Base-by-base conservation (phyloP, 2,329 filamentous ascomycete species). In the Clathrospora elynae region DNA sequence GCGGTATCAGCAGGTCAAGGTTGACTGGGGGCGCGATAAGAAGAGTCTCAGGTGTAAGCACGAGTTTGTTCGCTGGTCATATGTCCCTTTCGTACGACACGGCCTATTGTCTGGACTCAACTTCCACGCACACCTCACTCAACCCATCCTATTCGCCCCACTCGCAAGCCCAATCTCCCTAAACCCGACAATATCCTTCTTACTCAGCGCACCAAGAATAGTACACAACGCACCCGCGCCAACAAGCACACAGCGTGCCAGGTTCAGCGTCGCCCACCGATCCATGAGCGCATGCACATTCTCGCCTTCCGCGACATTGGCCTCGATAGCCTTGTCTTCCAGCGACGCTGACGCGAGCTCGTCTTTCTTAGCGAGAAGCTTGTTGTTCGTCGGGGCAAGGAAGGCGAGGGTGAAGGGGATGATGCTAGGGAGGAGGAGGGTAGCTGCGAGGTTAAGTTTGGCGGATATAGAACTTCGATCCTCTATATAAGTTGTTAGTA, bases 181-280 rank as follows among this genome's bases (percentile, higher is more conserved):
- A 18, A 64, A 58, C 3, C 54, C 49, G 6, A 63, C 49, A 16
- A 51, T 46, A 34, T 67, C 61, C 30, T 49, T 46, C 46, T 57
- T 60, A 16, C 57, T 51, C 7, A 69, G 24, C 3, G 59, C 59
- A 5, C 62, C 67, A 29, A 59, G 51, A 8, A 61, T 44, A 1
- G 59, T 56, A 18, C 57, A 57, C 11, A 68, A 29, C 0, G 59
- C 46, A 1, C 59, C 62, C 1, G 57, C 56, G 5, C 56, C 66
- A 2, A 66, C 55, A 6, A 76, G 53, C 6, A 68, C 39, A 2
- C 70, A 67, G 12, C 77, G 60, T 5, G 65, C 73, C 23, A 83
- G 49, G 55, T 82, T 82, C 54, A 82, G 57, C 35, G 73, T 66
- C 3, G 72, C 79, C 81, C 81, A 84, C 44, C 67, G 70, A 55